These are phyloP conservation scores for Trichoderma atrobrunneum DNA, from an alignment of 2,329 filamentous ascomycete species.

Conservation along the genomic window DNA sequence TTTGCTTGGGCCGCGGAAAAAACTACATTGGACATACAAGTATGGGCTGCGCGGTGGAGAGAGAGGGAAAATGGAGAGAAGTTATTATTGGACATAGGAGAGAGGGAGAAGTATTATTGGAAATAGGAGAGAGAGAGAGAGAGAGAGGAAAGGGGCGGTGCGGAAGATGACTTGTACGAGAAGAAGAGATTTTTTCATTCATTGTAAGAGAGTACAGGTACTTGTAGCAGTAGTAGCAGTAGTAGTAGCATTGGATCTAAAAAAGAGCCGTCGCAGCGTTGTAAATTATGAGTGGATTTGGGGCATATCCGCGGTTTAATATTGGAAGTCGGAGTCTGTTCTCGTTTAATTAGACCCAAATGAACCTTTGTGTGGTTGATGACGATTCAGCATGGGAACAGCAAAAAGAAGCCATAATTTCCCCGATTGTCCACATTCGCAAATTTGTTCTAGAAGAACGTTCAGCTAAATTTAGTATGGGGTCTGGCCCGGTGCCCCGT, in stretches of 20 bases:
- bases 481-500: background rate
- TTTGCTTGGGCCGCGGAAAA: background rate
- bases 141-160: background rate
- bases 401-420: background rate
- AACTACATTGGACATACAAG: background rate
- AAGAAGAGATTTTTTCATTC: background rate
- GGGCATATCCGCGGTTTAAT: background rate
- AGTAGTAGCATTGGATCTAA: slow-evolving; percentile 1
- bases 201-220: slow-evolving; percentile 3
- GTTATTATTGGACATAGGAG: background rate
- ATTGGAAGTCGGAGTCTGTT: background rate
- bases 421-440: background rate
- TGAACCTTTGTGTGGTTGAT: background rate
- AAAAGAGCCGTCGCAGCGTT: background rate
- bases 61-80: background rate
- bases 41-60: background rate
- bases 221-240: background rate
- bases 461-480: background rate
- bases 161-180: background rate
- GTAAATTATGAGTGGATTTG: background rate
- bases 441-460: background rate
- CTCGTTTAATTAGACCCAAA: background rate
- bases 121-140: background rate
- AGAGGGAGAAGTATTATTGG: background rate
- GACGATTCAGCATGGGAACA: background rate